These are phyloP conservation scores for Rhodotorula mucilaginosa DNA, from an alignment of 1,284 basidiomycete species.

Conservation along the genomic window DNA sequence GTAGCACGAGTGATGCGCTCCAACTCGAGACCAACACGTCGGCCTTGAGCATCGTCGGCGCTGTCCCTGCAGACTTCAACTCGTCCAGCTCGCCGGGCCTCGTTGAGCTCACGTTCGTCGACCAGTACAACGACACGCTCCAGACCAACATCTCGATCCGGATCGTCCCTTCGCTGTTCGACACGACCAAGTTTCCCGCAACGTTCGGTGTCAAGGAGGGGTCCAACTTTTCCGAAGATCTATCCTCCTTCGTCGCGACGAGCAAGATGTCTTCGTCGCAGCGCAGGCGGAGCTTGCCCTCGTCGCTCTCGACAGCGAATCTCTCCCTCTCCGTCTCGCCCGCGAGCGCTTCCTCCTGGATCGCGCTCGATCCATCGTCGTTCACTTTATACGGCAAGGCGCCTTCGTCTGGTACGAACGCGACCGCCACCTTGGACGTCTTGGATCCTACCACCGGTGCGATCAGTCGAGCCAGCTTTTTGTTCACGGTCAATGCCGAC, in stretches of 20 bases:
- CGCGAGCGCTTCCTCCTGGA: conserved; percentile 26
- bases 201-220: conserved; percentile 57
- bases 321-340: conserved; percentile 36
- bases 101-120: conserved; percentile 63
- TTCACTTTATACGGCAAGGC: conserved; percentile 37
- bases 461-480: conserved; percentile 21
- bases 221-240: conserved; percentile 36
- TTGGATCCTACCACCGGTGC: conserved; percentile 12
- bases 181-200: conserved; percentile 55
- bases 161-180: conserved; percentile 65
- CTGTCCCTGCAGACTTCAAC: conserved; percentile 54
- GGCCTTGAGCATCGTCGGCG: conserved; percentile 63
- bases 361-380: conserved; percentile 24
- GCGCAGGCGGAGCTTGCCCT: neutral
- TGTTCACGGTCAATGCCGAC: conserved; percentile 26
- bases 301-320: conserved; percentile 5
- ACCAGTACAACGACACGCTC: conserved; percentile 62
- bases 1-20: conserved; percentile 54
- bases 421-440: conserved; percentile 25
- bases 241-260: conserved; percentile 32
- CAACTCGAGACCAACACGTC: conserved; percentile 59
- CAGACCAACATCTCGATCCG: conserved; percentile 62
- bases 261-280: neutral
- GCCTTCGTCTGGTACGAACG: conserved; percentile 25
- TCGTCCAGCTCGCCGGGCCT: conserved; percentile 38